Evolutionary conservation across 345 rosid species (phyloP).

Genomic region (Brassica napus): Da-Ae NC_063440.1:19410001-19410500

Average conservation of each 20-base stretch:
- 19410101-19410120: neutral
- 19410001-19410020: constrained; percentile 99
- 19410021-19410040: constrained; percentile 95
- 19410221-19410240: constrained; percentile 82
- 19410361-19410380: constrained; percentile 91
- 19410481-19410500: neutral
- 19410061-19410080: constrained; percentile 97
- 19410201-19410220: constrained; percentile 98
- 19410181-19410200: constrained; percentile 98
- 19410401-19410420: neutral
- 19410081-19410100: neutral
- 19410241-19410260: constrained; percentile 31
- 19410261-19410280: constrained; percentile 1
- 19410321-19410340: constrained; percentile 75
- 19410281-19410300: neutral
- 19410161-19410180: constrained; percentile 92
- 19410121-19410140: neutral
- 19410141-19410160: neutral
- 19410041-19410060: constrained; percentile 99
- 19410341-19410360: constrained; percentile 97
- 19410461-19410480: neutral
- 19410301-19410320: neutral
- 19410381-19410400: constrained; percentile 22
- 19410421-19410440: neutral
- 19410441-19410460: neutral